These are phyloP conservation scores for Suillus alpinus DNA, from an alignment of 768 basidiomycete species.

Conservation along the genomic window DNA sequence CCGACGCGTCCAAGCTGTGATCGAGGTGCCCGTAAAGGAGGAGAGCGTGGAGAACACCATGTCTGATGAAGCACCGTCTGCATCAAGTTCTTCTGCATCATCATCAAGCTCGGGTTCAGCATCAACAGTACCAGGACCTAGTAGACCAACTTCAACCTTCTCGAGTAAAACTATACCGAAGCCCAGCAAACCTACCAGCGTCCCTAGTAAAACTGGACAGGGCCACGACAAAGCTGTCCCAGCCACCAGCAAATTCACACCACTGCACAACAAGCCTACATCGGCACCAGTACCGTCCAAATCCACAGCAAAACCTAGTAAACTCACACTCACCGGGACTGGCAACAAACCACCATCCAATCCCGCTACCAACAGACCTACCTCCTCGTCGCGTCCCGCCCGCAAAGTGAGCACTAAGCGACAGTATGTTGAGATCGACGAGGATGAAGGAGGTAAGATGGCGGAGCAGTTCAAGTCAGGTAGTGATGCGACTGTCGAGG, in stretches of 20 bases:
- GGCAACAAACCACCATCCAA: not conserved
- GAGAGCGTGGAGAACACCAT: conserved; percentile 50
- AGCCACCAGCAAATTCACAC: conserved; percentile 1
- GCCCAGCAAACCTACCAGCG: conserved; percentile 6
- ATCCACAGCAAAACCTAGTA: not conserved
- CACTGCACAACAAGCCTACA: not conserved
- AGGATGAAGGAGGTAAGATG: conserved; percentile 16
- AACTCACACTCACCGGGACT: not conserved
- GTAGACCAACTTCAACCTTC: not conserved
- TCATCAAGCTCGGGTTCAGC: conserved; percentile 15
- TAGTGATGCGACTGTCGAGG: conserved; percentile 12
- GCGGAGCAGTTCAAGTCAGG: conserved; percentile 11
- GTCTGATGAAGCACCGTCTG: not conserved
- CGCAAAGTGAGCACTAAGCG: conserved; percentile 24
- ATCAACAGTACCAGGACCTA: not conserved
- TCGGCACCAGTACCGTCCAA: not conserved
- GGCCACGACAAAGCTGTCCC: conserved; percentile 5
- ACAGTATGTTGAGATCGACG: conserved; percentile 31
- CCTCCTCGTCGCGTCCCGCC: conserved; percentile 10
- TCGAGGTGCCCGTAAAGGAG: conserved; percentile 60
- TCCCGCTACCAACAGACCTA: not conserved
- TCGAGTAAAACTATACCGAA: conserved; percentile 4
- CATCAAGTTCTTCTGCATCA: conserved; percentile 14
- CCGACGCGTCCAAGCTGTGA: conserved; percentile 60
- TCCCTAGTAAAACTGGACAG: conserved; percentile 1